Evolutionary conservation across 1,139 yeast species (phyloP).

Genomic region (Hanseniaspora gamundiae): DNA sequence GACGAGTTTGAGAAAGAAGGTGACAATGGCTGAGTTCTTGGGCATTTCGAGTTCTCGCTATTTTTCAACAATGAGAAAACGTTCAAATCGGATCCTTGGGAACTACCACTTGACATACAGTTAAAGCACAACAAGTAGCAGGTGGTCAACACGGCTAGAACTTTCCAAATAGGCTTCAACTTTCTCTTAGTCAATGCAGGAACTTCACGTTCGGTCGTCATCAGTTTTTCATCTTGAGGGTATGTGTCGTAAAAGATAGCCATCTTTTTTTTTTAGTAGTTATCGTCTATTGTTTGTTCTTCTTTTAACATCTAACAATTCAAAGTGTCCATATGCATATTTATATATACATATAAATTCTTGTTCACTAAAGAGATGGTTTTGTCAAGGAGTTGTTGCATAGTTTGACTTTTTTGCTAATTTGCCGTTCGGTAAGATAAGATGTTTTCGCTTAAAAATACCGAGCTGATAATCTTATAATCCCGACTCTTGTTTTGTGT

Average conservation of each 20-base stretch:
- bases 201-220: neutral
- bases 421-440: no score
- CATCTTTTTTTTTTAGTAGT: neutral
- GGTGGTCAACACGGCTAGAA: neutral
- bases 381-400: no score
- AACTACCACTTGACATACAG: no score
- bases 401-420: no score
- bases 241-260: neutral
- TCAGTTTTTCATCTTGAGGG: neutral
- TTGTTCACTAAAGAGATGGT: no score
- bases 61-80: neutral
- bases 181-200: neutral
- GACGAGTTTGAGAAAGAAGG: slow-evolving; percentile 10
- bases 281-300: neutral
- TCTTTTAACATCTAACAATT: neutral
- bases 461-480: no score
- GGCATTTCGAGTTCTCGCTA: slow-evolving; percentile 6
- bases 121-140: no score
- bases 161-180: neutral
- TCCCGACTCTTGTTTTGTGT: no score
- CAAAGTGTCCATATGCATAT: no score
- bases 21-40: slow-evolving; percentile 9
- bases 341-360: no score
- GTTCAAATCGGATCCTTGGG: no score
- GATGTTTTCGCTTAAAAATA: no score